Evolutionary conservation across 495 filamentous ascomycete species (phyloP).

Genomic region (Annulohypoxylon moriforme): DNA sequence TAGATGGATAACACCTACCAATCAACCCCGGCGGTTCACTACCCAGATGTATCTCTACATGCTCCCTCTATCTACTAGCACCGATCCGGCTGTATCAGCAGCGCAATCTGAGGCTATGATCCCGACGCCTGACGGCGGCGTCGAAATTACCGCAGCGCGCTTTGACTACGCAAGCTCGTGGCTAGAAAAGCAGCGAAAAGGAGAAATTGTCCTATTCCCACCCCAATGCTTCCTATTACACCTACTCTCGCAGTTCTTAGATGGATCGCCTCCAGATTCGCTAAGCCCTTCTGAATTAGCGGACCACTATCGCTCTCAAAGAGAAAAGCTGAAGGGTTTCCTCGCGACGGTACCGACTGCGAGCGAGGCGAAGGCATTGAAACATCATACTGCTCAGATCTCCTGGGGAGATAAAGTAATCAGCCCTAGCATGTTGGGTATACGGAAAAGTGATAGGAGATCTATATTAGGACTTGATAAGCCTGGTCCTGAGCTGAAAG

Average conservation of each 20-base stretch:
- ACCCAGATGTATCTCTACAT: constrained; percentile 98
- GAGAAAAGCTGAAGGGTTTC: constrained; percentile 69
- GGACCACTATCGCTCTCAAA: constrained; percentile 63
- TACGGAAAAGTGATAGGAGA: constrained; percentile 65
- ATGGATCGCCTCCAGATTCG: constrained; percentile 51
- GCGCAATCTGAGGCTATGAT: constrained; percentile 51
- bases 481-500: constrained; percentile 77
- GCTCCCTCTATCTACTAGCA: constrained; percentile 70
- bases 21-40: constrained; percentile 78
- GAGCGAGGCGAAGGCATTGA: constrained; percentile 23
- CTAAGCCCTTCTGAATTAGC: constrained; percentile 39
- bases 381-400: constrained; percentile 56
- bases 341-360: constrained; percentile 55
- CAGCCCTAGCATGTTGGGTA: constrained; percentile 69
- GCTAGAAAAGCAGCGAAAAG: constrained; percentile 68
- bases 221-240: constrained; percentile 87
- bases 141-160: constrained; percentile 84
- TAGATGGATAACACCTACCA: constrained; percentile 86
- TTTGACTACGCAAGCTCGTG: constrained; percentile 78
- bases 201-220: constrained; percentile 86
- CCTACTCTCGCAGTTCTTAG: constrained; percentile 71
- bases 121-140: constrained; percentile 81
- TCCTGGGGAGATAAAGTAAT: constrained; percentile 85
- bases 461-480: constrained; percentile 75
- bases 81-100: constrained; percentile 52